phyloP scores from a whole-genome alignment of 768 basidiomycete species.

The Russula sp. region DNA sequence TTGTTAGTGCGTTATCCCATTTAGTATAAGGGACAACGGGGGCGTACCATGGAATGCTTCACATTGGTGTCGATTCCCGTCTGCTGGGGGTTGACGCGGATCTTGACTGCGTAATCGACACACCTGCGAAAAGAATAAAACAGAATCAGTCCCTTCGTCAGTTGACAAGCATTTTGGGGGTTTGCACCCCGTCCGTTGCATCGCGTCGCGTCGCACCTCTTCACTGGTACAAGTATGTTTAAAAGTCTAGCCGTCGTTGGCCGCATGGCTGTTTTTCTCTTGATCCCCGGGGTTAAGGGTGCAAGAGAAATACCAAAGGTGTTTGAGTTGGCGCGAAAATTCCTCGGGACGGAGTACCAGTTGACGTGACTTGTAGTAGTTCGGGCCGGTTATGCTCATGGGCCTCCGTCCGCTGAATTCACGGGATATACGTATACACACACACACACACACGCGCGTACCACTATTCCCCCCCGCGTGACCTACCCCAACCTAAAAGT shows the following conservation, averaged over 20 bases:
- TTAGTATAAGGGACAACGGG: neutral
- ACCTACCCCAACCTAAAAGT: neutral
- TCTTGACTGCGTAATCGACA: slow-evolving; percentile 97
- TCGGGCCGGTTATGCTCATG: too few relatives aligned
- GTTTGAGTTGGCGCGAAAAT: neutral
- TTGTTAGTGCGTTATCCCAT: neutral
- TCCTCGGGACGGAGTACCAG: neutral
- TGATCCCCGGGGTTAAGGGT: neutral
- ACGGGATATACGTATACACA: too few relatives aligned
- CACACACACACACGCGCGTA: too few relatives aligned
- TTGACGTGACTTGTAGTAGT: too few relatives aligned
- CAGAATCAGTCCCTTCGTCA: too few relatives aligned
- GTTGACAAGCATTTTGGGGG: too few relatives aligned
- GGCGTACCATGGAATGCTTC: slow-evolving; percentile 94
- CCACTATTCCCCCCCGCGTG: neutral
- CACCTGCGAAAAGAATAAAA: slow-evolving; percentile 46
- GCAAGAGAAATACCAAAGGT: neutral
- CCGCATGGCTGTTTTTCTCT: slow-evolving; percentile 46
- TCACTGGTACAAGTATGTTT: slow-evolving; percentile 91
- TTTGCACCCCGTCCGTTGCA: neutral
- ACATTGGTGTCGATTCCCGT: slow-evolving; percentile 95
- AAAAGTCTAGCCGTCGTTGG: slow-evolving; percentile 66
- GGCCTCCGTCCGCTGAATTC: too few relatives aligned
- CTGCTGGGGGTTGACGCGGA: slow-evolving; percentile 91
- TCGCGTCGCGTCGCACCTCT: slow-evolving; percentile 50